A percentile compares a stretch with the other conserved stretches of the same genome.
Conservation (phyloP, 1,284 basidiomycete species). For the Coriolopsis trogii region DNA sequence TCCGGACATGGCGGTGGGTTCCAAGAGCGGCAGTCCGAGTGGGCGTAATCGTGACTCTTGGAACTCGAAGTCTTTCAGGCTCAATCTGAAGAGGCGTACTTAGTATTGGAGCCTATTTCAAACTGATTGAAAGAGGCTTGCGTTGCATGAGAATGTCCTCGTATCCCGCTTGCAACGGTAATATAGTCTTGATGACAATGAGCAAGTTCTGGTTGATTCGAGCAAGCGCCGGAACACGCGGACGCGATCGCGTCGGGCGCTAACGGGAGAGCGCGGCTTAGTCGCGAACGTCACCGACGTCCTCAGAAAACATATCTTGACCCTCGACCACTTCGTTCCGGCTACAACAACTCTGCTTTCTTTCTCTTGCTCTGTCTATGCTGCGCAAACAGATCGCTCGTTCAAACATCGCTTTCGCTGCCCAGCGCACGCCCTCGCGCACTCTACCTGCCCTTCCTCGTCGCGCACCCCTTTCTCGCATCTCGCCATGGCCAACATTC, state of each 20-base stretch:
- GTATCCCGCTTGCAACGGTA: too few species aligned
- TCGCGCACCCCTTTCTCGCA: slow-evolving; percentile 21
- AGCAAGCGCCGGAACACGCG: background rate
- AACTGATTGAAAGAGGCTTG: too few species aligned
- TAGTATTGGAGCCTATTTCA: too few species aligned
- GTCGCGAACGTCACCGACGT: background rate
- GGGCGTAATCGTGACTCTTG: too few species aligned
- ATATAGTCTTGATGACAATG: too few species aligned
- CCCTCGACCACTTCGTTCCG: background rate
- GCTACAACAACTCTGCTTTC: background rate
- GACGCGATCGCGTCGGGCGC: slow-evolving; percentile 19
- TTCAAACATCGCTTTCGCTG: background rate
- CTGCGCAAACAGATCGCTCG: slow-evolving; percentile 11
- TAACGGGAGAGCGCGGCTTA: background rate
- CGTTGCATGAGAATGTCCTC: too few species aligned
- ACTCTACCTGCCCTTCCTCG: slow-evolving; percentile 15
- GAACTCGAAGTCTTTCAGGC: too few species aligned
- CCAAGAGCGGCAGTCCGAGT: too few species aligned
- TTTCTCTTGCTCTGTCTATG: slow-evolving; percentile 6
- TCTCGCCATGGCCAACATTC: slow-evolving; percentile 14
- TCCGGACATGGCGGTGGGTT: too few species aligned
- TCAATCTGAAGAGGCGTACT: too few species aligned
- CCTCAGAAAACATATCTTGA: background rate
- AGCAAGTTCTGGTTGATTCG: slow-evolving; percentile 1
- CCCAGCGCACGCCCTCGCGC: slow-evolving; percentile 6